Conservation (phyloP, 2,329 filamentous ascomycete species). For the Paraphaeosphaeria sporulosa region DNA sequence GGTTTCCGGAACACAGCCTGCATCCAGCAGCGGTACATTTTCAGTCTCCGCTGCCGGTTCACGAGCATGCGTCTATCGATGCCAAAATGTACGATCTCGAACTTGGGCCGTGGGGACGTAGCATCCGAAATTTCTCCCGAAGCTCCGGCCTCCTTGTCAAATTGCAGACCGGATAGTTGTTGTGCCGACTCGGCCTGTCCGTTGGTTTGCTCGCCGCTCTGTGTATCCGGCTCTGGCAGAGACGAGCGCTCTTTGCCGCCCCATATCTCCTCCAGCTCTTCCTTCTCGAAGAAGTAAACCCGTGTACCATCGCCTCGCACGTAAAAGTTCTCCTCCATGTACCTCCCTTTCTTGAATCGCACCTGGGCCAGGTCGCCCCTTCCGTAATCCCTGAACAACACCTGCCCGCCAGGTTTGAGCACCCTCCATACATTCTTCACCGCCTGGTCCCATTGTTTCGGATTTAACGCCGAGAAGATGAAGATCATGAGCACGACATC, state of each 20-base stretch:
- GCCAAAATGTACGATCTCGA: conserved; percentile 80
- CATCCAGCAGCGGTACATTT: conserved; percentile 99
- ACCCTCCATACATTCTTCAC: conserved; percentile 81
- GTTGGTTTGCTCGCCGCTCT: background rate
- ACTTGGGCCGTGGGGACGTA: conserved; percentile 34
- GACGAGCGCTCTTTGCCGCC: conserved; percentile 48
- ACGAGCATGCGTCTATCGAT: conserved; percentile 89
- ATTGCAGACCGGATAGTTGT: background rate
- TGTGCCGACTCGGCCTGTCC: background rate
- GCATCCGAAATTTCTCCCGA: conserved; percentile 5
- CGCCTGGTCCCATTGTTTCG: conserved; percentile 82
- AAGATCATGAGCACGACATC: conserved; percentile 96
- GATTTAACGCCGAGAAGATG: conserved; percentile 92
- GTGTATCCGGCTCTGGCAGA: background rate
- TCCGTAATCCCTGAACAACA: conserved; percentile 96
- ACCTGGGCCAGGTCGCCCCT: conserved; percentile 95
- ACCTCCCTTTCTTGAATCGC: conserved; percentile 93
- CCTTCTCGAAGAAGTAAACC: conserved; percentile 95
- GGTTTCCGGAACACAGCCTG: conserved; percentile 81
- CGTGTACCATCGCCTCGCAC: conserved; percentile 93
- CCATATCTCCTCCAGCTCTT: conserved; percentile 85
- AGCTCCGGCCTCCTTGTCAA: conserved; percentile 10
- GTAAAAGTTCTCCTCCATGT: conserved; percentile 97
- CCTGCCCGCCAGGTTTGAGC: conserved; percentile 89
- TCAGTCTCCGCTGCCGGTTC: conserved; percentile 86